Percentiles rank a stretch among this genome's conserved stretches.
Evolutionary conservation across 306 rosid genomes (phyloP).

Genomic region (Hippophae rhamnoides): DNA sequence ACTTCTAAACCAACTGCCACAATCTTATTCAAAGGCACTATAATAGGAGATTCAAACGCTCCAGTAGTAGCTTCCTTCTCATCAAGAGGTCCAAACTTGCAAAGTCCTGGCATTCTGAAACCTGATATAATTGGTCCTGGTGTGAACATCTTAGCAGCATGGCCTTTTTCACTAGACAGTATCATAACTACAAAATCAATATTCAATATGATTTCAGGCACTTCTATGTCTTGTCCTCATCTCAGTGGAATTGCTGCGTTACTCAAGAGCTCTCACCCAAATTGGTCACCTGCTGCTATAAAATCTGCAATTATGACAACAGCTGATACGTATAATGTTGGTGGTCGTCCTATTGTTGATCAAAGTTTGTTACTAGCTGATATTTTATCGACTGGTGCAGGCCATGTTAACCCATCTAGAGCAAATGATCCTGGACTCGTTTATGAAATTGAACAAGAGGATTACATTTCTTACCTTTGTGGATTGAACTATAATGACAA

Average conservation of each 20-base stretch:
- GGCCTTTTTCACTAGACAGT: conserved; percentile 31
- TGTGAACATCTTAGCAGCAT: conserved; percentile 49
- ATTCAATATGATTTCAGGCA: conserved; percentile 30
- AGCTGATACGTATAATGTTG: not conserved
- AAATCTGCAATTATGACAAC: conserved; percentile 34
- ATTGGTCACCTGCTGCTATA: conserved; percentile 52
- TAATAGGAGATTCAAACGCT: conserved; percentile 33
- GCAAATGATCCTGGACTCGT: conserved; percentile 44
- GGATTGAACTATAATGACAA: conserved; percentile 38
- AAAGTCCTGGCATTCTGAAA: conserved; percentile 40
- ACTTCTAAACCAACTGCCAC: conserved; percentile 32
- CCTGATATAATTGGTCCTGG: conserved; percentile 54
- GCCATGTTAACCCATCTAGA: conserved; percentile 43
- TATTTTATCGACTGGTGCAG: conserved; percentile 37
- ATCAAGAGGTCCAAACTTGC: conserved; percentile 48
- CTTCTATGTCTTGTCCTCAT: conserved; percentile 59
- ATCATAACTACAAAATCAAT: not conserved
- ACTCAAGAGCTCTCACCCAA: conserved; percentile 47
- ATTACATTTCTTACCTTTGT: conserved; percentile 43
- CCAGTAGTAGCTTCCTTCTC: conserved; percentile 36
- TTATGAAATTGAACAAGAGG: conserved; percentile 28
- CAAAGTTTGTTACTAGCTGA: conserved; percentile 7
- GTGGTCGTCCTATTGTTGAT: not conserved
- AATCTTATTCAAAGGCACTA: conserved; percentile 36
- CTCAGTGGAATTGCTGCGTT: conserved; percentile 45